These are phyloP conservation scores for Arthrobotrys conoides DNA, from an alignment of 2,329 filamentous ascomycete genomes.

Conservation along the genomic window DNA sequence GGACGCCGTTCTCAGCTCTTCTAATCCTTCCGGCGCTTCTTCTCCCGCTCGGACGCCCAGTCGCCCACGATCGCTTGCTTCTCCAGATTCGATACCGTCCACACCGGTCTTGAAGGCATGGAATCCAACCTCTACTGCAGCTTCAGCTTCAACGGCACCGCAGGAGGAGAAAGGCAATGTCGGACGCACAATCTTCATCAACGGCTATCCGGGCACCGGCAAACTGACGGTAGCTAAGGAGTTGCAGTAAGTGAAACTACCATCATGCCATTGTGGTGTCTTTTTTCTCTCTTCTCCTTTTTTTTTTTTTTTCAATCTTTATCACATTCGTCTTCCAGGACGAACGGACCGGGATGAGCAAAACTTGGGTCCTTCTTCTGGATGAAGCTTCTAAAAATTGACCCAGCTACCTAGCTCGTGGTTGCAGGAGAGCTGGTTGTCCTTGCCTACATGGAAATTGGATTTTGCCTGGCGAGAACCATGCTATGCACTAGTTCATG, in stretches of 20 bases:
- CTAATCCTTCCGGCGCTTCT: conserved; percentile 47
- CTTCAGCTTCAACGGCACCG: conserved; percentile 16
- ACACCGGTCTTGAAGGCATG: conserved; percentile 55
- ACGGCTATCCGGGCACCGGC: conserved; percentile 65
- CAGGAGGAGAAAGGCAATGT: conserved; percentile 41
- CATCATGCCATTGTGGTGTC: conserved; percentile 55
- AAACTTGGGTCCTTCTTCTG: conserved; percentile 18
- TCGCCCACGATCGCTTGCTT: conserved; percentile 51
- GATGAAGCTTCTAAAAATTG: conserved; percentile 53
- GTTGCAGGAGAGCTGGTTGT: conserved; percentile 18
- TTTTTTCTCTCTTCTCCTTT: conserved; percentile 14
- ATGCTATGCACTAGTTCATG: conserved; percentile 31
- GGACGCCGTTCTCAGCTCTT: conserved; percentile 49
- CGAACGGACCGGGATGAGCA: conserved; percentile 27
- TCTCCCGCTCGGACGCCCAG: conserved; percentile 55
- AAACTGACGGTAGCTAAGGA: conserved; percentile 65
- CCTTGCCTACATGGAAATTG: conserved; percentile 28
- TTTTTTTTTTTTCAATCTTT: background rate
- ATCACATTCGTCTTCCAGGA: conserved; percentile 5
- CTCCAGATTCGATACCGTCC: conserved; percentile 56
- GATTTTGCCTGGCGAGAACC: conserved; percentile 51
- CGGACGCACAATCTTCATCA: conserved; percentile 65
- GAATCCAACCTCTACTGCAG: conserved; percentile 40
- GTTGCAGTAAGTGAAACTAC: conserved; percentile 59
- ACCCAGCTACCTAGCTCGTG: conserved; percentile 20